Conservation (phyloP, 257 asterid genomes). For the Thymus mandschuricus region DNA sequence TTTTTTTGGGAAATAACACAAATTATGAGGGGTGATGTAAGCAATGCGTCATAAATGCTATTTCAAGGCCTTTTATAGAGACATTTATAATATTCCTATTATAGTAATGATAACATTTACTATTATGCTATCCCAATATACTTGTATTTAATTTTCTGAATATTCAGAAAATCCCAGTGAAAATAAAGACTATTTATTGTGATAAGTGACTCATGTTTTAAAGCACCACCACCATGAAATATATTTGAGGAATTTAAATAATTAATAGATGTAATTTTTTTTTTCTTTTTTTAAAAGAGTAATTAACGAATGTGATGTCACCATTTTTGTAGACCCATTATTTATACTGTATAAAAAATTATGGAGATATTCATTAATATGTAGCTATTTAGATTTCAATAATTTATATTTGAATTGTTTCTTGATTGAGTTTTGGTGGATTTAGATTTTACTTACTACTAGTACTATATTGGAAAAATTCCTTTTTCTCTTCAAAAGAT, state of each 20-base stretch:
- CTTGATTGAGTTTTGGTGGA: neutral
- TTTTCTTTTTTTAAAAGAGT: neutral
- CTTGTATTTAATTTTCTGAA: neutral
- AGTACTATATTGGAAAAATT: too few species aligned
- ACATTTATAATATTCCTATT: too few species aligned
- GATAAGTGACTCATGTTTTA: neutral
- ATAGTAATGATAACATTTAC: neutral
- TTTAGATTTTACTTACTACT: too few species aligned
- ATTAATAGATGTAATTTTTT: too few species aligned
- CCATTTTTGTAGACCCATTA: neutral
- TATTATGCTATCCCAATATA: neutral
- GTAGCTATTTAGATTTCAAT: too few species aligned
- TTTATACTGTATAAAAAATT: neutral
- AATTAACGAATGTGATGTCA: constrained; percentile 9
- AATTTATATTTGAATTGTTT: neutral
- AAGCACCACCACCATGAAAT: constrained; percentile 10
- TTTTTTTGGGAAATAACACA: too few species aligned
- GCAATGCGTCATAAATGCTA: constrained; percentile 1
- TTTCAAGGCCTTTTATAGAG: neutral
- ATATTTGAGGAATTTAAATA: neutral
- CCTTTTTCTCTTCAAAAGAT: too few species aligned
- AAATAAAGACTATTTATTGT: constrained; percentile 3
- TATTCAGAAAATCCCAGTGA: constrained; percentile 16
- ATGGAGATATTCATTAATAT: neutral
- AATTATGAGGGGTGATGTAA: neutral